A percentile compares a stretch with the other conserved stretches of the same genome.
phyloP scores from a whole-genome alignment of 208 protist species.

The Leishmania turanica region DNA sequence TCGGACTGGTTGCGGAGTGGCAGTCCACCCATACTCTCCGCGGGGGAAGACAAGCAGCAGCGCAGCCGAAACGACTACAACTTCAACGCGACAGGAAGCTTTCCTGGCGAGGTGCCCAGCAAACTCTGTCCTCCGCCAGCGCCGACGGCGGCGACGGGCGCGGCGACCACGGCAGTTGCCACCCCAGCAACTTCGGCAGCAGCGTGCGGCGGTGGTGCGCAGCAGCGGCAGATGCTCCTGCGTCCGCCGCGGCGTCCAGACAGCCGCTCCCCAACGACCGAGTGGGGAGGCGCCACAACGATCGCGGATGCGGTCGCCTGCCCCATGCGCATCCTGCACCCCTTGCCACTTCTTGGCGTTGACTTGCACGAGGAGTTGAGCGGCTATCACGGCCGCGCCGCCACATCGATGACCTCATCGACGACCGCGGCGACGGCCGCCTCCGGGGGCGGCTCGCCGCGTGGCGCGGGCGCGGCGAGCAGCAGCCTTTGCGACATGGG shows the following conservation, averaged over 20 bases:
- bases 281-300: background rate
- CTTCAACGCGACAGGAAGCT: constrained; percentile 9
- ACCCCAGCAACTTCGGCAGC: background rate
- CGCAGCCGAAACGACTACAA: background rate
- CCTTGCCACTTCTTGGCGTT: background rate
- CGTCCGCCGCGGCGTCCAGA: background rate
- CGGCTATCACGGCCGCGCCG: background rate
- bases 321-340: constrained; percentile 17
- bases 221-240: constrained; percentile 15
- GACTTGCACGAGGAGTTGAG: background rate
- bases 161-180: background rate
- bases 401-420: background rate
- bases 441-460: constrained; percentile 16
- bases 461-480: background rate
- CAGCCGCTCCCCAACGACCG: background rate
- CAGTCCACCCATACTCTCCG: background rate
- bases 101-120: constrained; percentile 2
- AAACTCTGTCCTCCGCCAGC: background rate
- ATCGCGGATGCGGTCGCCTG: background rate
- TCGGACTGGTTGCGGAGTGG: constrained; percentile 1
- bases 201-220: constrained; percentile 1
- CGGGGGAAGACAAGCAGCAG: background rate
- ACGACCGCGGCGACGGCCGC: background rate
- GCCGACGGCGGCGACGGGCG: background rate
- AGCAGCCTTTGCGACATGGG: constrained; percentile 27